A percentile compares a stretch with the other conserved stretches of the same genome.
These are phyloP conservation scores for Pseudogymnoascus verrucosus DNA, from an alignment of 2,329 filamentous ascomycete species.

Conservation along the genomic window DNA sequence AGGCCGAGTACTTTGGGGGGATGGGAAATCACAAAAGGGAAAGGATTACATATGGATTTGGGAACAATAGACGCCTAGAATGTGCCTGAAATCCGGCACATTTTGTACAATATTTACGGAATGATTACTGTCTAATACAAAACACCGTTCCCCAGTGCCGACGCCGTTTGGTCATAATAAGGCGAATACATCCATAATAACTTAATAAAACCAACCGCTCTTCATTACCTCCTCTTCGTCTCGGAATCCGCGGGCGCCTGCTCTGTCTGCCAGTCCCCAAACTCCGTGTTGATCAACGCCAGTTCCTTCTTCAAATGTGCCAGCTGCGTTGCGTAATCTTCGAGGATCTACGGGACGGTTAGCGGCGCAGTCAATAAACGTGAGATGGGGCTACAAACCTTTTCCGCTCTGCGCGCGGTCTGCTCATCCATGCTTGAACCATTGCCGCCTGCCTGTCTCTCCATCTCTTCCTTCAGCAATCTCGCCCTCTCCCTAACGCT, in stretches of 20 bases:
- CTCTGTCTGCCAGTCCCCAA: slow-evolving; percentile 42
- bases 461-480: slow-evolving; percentile 65
- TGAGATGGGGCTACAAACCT: slow-evolving; percentile 43
- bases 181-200: not conserved
- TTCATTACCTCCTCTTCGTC: not conserved
- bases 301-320: slow-evolving; percentile 62
- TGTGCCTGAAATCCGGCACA: not conserved
- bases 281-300: slow-evolving; percentile 45
- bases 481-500: slow-evolving; percentile 65
- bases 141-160: slow-evolving; percentile 5
- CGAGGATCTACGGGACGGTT: slow-evolving; percentile 51
- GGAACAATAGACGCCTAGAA: not conserved
- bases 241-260: slow-evolving; percentile 19
- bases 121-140: slow-evolving; percentile 5
- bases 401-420: slow-evolving; percentile 63
- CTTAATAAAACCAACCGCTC: not conserved
- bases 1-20: not conserved
- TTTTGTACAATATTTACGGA: slow-evolving; percentile 10
- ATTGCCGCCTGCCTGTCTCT: slow-evolving; percentile 52
- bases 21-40: not conserved
- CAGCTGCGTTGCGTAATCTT: slow-evolving; percentile 75
- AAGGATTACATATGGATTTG: slow-evolving; percentile 2
- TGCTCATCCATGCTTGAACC: slow-evolving; percentile 58
- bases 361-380: not conserved
- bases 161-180: slow-evolving; percentile 3